These are phyloP conservation scores for Blastocystis sp. DNA, from an alignment of 352 stramenopile species.

Conservation along the genomic window DNA sequence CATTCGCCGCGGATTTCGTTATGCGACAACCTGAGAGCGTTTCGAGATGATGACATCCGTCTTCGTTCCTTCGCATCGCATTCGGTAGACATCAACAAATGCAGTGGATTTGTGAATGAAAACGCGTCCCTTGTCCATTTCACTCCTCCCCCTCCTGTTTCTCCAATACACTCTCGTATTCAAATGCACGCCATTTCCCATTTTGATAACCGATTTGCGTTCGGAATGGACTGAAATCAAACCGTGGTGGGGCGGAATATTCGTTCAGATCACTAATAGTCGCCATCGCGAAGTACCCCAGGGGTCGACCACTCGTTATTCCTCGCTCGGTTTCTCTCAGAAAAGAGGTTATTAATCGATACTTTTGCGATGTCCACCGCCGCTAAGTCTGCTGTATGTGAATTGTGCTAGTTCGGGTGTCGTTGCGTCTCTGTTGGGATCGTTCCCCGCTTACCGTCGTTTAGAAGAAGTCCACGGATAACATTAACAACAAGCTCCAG, in stretches of 20 bases:
- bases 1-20: no score
- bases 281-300: background rate
- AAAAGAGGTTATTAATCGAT: slow-evolving; percentile 68
- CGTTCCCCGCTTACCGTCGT: slow-evolving; percentile 13
- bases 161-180: no score
- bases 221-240: no score
- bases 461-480: slow-evolving; percentile 94
- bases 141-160: no score
- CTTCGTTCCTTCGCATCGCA: no score
- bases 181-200: no score
- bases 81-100: no score
- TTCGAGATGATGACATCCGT: no score
- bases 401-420: background rate
- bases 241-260: background rate
- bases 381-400: slow-evolving; percentile 31
- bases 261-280: background rate
- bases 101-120: no score
- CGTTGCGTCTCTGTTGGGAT: background rate
- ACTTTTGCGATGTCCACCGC: slow-evolving; percentile 17
- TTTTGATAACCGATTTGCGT: no score
- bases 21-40: no score
- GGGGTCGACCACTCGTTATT: background rate
- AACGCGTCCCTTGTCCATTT: no score
- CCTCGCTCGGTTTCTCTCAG: slow-evolving; percentile 1
- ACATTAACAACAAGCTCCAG: slow-evolving; percentile 98